Base-by-base conservation (phyloP, 768 basidiomycete genomes). In the Coprinopsis cinerea region DNA sequence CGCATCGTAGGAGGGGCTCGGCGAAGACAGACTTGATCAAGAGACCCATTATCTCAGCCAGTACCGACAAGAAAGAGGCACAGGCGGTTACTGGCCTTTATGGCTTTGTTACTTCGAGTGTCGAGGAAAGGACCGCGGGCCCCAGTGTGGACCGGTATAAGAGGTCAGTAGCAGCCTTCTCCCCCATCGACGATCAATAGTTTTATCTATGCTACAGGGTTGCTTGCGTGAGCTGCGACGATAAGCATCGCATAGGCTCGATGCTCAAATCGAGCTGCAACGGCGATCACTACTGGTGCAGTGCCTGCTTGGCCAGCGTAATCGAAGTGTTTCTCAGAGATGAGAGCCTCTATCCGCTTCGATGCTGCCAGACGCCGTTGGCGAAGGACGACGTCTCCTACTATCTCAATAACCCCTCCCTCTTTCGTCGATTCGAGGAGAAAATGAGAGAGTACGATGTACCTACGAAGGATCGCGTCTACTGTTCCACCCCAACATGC, bases 341-440 rank as follows among this genome's bases (percentile, higher is more conserved):
- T 43, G 59, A 60, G 44, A 43, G 52, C 20, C 53, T 60, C 6
- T 55, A 57, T 45, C 59, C 59, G 2, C 23, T 60, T 28, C 55
- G 55, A 45, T 60, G 57, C 39, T 60, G 59, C 55, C 51, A 52
- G 48, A 53, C 52, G 20, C 37, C 52, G n/a, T 52, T 60, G 14
- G 39, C 52, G 3, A 1, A 35, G 2, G n/a, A 43, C 26, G 11
- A 24, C 13, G 23, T 60, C 14, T 32, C 36, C 10, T 22, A 35
- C 7, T 24, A 49, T 13, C 50, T 60, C 35, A 44, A 40, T 7
- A 42, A 53, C 23, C 22, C 13, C 4, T 4, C 52, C 4, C 40
- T 56, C 4, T 45, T 55, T 26, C 26, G 36, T 1, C 24, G 28
- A 9, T 60, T 56, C 27, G 47, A 53, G 23, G 24, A 35, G 2